phyloP scores from a whole-genome alignment of 2,329 filamentous ascomycete species.

The Celoporthe dispersa region DNA sequence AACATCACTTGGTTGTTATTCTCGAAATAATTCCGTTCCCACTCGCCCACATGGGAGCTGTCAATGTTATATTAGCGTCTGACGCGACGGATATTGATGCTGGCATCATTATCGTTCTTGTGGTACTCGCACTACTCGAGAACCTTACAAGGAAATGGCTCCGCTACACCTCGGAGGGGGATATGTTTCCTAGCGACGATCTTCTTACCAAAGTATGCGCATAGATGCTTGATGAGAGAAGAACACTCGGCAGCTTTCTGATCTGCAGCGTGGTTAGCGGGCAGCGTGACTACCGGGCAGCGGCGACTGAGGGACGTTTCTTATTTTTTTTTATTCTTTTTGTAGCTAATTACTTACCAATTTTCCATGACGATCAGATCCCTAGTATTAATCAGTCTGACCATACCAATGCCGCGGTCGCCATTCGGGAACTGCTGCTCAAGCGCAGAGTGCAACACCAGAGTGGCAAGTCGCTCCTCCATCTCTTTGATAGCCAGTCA shows the following conservation, averaged over 20 bases:
- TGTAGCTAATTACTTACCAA: not conserved
- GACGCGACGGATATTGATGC: constrained; percentile 54
- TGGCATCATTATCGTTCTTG: constrained; percentile 93
- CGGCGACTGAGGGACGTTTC: not conserved
- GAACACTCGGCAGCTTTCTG: constrained; percentile 1
- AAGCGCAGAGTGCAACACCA: not conserved
- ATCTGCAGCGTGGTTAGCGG: not conserved
- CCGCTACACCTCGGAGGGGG: not conserved
- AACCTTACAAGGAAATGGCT: constrained; percentile 86
- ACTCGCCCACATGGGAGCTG: constrained; percentile 70
- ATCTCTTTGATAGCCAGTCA: not conserved
- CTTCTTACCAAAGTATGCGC: not conserved
- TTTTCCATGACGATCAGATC: not conserved
- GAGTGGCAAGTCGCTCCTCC: not conserved
- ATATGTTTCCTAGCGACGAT: constrained; percentile 4
- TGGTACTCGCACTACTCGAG: constrained; percentile 98
- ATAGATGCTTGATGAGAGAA: not conserved
- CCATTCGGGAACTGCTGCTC: not conserved
- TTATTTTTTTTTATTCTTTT: too few species aligned
- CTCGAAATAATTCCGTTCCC: constrained; percentile 99
- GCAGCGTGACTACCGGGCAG: not conserved
- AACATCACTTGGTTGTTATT: constrained; percentile 99
- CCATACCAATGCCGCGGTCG: not conserved
- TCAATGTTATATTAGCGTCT: not conserved
- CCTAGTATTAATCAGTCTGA: not conserved